A percentile compares a stretch with the other conserved stretches of the same genome.
Evolutionary conservation across 148 eudicot genomes (phyloP).

Genomic region (Rhododendron henanense): DNA sequence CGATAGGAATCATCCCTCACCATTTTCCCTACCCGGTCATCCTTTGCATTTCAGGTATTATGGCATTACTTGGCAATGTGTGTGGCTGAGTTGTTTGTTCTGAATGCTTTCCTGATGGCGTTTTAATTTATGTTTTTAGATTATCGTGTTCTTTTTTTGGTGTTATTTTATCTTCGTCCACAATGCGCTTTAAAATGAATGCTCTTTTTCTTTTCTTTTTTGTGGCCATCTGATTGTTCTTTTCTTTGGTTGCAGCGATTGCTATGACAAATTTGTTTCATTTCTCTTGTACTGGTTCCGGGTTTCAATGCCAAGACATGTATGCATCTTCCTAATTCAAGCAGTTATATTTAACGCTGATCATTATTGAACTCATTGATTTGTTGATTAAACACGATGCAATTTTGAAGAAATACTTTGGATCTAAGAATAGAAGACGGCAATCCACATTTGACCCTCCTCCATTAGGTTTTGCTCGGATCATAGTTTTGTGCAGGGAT

Average conservation of each 20-base stretch:
- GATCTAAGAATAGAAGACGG: not conserved
- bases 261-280: conserved; percentile 71
- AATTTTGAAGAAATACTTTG: not conserved
- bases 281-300: conserved; percentile 96
- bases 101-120: not conserved
- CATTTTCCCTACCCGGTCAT: not conserved
- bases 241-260: conserved; percentile 55
- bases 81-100: not conserved
- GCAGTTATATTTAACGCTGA: not conserved
- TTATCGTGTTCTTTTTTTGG: not conserved
- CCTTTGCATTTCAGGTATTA: not conserved
- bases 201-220: no score
- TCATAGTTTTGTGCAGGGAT: not conserved
- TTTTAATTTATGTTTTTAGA: not conserved
- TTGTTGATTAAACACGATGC: not conserved
- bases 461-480: not conserved
- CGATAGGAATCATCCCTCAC: not conserved
- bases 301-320: conserved; percentile 59
- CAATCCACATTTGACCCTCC: not conserved
- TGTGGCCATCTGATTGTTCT: not conserved
- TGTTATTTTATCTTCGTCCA: not conserved
- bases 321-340: conserved; percentile 29
- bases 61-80: not conserved
- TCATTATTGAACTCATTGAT: not conserved
- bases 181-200: not conserved